A percentile compares a stretch with the other conserved stretches of the same genome.
phyloP scores from a whole-genome alignment of 73 alveolate genomes.

The Paramecium bursaria region DNA sequence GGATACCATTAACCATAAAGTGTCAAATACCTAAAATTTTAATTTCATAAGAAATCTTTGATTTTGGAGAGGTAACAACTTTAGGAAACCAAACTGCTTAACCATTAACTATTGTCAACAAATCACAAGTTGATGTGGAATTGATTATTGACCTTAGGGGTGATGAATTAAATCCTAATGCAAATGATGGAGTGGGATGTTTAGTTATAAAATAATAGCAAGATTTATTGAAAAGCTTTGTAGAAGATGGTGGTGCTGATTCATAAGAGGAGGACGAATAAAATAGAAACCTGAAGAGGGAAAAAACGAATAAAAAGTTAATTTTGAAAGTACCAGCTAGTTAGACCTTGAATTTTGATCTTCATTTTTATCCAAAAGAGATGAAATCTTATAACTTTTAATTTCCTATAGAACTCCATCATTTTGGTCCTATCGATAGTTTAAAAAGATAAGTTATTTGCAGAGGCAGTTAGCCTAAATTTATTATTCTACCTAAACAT shows the following conservation, averaged over 20 bases:
- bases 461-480: constrained; percentile 93
- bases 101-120: constrained; percentile 70
- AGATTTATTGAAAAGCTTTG: constrained; percentile 62
- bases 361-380: constrained; percentile 58
- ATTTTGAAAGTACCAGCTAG: not conserved
- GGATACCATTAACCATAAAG: constrained; percentile 87
- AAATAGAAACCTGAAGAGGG: constrained; percentile 66
- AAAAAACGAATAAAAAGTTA: constrained; percentile 67
- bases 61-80: constrained; percentile 95
- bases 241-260: constrained; percentile 79
- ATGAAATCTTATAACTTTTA: constrained; percentile 71
- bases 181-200: constrained; percentile 70
- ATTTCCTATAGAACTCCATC: constrained; percentile 86
- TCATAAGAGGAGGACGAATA: constrained; percentile 91
- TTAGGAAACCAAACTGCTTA: constrained; percentile 70
- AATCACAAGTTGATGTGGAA: constrained; percentile 84
- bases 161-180: constrained; percentile 92
- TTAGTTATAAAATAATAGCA: constrained; percentile 28
- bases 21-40: constrained; percentile 93
- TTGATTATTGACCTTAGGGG: constrained; percentile 90
- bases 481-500: constrained; percentile 82
- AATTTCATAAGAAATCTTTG: constrained; percentile 90
- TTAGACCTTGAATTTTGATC: not conserved
- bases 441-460: constrained; percentile 86
- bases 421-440: constrained; percentile 88